Evolutionary conservation across 1,284 basidiomycete species (phyloP).

Genomic region (Tylopilus orsonianus): DNA sequence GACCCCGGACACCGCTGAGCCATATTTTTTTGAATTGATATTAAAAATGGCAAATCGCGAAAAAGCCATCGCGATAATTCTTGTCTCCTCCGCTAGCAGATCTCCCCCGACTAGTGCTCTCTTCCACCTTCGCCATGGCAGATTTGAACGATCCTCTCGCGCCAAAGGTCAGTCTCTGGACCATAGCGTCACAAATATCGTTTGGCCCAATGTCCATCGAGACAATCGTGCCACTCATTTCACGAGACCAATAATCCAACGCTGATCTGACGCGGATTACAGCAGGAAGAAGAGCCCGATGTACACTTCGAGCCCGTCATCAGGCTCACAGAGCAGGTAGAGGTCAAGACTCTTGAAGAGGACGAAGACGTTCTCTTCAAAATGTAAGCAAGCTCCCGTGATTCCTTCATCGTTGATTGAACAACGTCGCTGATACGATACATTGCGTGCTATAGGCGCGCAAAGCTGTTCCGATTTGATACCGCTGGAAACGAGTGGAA

Average conservation of each 20-base stretch:
- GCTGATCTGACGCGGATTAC: constrained; percentile 30
- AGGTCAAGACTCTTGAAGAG: constrained; percentile 95
- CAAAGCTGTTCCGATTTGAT: constrained; percentile 98
- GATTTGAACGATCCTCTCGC: constrained; percentile 65
- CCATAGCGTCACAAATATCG: constrained; percentile 1
- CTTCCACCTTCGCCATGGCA: constrained; percentile 47
- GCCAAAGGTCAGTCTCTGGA: constrained; percentile 54
- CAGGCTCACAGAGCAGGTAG: constrained; percentile 94
- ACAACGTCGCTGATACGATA: constrained; percentile 15
- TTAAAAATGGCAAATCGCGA: constrained; percentile 11
- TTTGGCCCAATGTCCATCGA: constrained; percentile 20
- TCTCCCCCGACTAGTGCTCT: constrained; percentile 11
- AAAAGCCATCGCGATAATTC: constrained; percentile 30
- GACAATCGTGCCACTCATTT: constrained; percentile 32
- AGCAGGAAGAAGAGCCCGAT: constrained; percentile 83
- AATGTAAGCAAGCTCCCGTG: constrained; percentile 64
- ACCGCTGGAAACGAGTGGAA: constrained; percentile 89
- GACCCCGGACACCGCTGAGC: constrained; percentile 31
- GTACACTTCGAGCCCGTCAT: constrained; percentile 96
- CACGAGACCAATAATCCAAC: constrained; percentile 21
- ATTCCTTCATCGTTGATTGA: constrained; percentile 13
- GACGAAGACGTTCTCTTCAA: constrained; percentile 95
- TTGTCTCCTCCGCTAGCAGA: constrained; percentile 34
- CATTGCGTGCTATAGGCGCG: constrained; percentile 64
- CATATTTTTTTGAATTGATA: constrained; percentile 15